Evolutionary conservation across 2,329 filamentous ascomycete genomes (phyloP), one percentile per base, ranked within the genome.

Genomic region (Alternaria incomplexa): DNA sequence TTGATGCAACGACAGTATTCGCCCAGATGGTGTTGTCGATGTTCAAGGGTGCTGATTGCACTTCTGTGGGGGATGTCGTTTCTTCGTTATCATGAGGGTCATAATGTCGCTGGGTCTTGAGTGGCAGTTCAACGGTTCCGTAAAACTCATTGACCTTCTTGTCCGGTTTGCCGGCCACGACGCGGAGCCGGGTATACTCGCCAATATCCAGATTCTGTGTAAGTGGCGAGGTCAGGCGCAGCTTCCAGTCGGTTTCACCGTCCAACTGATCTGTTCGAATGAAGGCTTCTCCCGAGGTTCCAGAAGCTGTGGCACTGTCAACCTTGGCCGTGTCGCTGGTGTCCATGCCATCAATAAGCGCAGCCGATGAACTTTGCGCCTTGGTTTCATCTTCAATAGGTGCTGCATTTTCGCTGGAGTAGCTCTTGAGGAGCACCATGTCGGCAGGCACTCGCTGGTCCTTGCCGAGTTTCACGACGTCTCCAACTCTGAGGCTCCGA

Each of bases 11-110:
- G 23, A 99, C 92, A 0, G 96, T 99, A 77, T 98, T 99, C 17
- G 95, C 95, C 96, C 96, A 99, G 10, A 96, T 96, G 8, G 96
- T 98, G 76, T 99, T 97, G 80, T 99, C 96, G 66, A 99, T 97
- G 2, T 89, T 93, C 40, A 99, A 84, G 2, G 94, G 89, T 3
- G 90, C 88, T 6, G 91, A 92, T 61, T 87, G 87, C 4, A 61
- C 55, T 36, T 75, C 62, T 40, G 62, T 58, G 2, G 66, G 17
- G 10, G 61, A 56, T 13, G 68, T 25, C 5, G 67, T 56, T 20
- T 68, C 64, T 47, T 79, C 75, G 20, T 70, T 52, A 12, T 76
- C 72, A 58, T 77, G 79, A 7, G 82, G 72, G 74, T 85, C 74
- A 83, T 85, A 66, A 79, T 86, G 69, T 82, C 82, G 66, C 80